Conservation (phyloP, 306 rosid genomes). For the Prunus kanzakura region DNA sequence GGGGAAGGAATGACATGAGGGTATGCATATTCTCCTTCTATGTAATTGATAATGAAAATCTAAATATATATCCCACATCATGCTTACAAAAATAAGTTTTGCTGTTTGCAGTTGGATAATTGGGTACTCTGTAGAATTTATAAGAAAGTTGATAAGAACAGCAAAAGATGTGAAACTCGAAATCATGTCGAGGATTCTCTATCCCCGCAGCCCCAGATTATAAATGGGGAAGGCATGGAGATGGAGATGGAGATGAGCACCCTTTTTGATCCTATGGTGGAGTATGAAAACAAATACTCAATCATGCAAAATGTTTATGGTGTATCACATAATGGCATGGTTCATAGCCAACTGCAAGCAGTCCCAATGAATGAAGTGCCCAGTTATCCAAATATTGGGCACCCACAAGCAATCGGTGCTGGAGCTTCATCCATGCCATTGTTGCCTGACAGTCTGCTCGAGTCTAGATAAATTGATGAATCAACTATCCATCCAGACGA, state of each 20-base stretch:
- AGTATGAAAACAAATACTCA: background rate
- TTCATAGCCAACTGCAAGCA: no score
- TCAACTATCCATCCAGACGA: background rate
- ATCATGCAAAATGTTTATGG: background rate
- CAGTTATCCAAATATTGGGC: background rate
- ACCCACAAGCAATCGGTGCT: background rate
- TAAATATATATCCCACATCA: background rate
- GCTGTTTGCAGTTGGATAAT: conserved; percentile 11
- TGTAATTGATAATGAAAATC: background rate
- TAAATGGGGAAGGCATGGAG: background rate
- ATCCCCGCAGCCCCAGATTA: no score
- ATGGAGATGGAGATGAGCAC: background rate
- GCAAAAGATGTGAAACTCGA: background rate
- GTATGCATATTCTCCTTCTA: background rate
- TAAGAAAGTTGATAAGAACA: background rate
- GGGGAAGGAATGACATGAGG: conserved; percentile 12
- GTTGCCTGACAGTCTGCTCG: background rate
- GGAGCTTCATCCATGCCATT: background rate
- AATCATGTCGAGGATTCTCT: background rate
- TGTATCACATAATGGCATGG: background rate
- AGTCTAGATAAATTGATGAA: background rate
- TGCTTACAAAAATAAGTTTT: background rate
- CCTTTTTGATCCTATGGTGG: background rate
- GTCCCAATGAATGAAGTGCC: background rate
- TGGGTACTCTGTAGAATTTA: conserved; percentile 14